A percentile compares a stretch with the other conserved stretches of the same genome.
Conservation (phyloP, 2,329 filamentous ascomycete genomes). For the Domatiomyces catenatus region DNA sequence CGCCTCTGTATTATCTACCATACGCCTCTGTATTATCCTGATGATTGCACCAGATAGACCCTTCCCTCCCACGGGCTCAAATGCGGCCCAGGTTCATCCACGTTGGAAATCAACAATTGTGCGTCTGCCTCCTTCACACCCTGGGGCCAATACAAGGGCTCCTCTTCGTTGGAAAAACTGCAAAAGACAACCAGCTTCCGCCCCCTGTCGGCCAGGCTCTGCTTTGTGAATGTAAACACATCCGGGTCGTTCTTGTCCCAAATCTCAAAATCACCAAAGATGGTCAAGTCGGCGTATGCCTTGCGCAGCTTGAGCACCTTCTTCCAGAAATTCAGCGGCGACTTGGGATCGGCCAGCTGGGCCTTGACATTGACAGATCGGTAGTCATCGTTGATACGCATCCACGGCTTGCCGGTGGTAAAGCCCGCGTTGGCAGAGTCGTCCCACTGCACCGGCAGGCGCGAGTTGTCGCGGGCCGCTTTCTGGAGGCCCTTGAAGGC, state of each 20-base stretch:
- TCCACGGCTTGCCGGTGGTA: constrained; percentile 50
- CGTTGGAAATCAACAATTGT: constrained; percentile 12
- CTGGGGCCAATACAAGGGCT: constrained; percentile 13
- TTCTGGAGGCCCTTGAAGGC: constrained; percentile 35
- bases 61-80: constrained; percentile 16
- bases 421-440: constrained; percentile 47
- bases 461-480: constrained; percentile 49
- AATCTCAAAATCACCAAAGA: constrained; percentile 50
- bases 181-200: constrained; percentile 13
- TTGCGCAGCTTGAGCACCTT: constrained; percentile 46
- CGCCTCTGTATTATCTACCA: too few relatives aligned
- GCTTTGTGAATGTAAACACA: constrained; percentile 41
- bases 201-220: constrained; percentile 16
- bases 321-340: constrained; percentile 48
- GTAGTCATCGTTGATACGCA: constrained; percentile 52
- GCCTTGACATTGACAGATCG: constrained; percentile 45
- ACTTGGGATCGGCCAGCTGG: constrained; percentile 26
- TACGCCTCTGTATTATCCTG: too few relatives aligned
- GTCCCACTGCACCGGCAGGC: constrained; percentile 60
- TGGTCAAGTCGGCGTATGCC: constrained; percentile 44
- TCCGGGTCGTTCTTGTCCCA: constrained; percentile 37
- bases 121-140: constrained; percentile 5
- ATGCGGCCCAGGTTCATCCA: constrained; percentile 11
- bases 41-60: constrained; percentile 10
- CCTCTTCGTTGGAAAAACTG: constrained; percentile 14